These are phyloP conservation scores for Saksenaea oblongispora DNA, from an alignment of 371 early-diverging fungal genomes.

Conservation along the genomic window DNA sequence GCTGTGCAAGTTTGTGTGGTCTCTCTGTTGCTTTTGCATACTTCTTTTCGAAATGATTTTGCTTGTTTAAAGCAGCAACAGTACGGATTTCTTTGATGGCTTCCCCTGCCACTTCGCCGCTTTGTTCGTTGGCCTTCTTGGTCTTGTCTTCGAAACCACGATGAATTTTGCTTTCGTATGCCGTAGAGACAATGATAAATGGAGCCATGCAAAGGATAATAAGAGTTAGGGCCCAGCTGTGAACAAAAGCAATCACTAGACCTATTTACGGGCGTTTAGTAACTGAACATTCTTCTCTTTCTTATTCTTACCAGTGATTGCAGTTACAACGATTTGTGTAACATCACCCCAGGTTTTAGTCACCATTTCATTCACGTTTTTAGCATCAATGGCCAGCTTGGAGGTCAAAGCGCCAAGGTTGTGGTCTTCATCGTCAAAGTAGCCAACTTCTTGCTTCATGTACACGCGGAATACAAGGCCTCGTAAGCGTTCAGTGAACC, in stretches of 20 bases:
- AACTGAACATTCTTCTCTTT: neutral
- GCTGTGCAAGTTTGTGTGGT: slow-evolving; percentile 64
- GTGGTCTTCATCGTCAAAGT: slow-evolving; percentile 84
- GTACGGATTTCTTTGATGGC: slow-evolving; percentile 82
- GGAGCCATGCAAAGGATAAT: slow-evolving; percentile 52
- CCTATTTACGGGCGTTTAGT: slow-evolving; percentile 7
- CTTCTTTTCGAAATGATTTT: slow-evolving; percentile 58
- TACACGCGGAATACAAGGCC: slow-evolving; percentile 58
- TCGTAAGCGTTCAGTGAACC: slow-evolving; percentile 64
- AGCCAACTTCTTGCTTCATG: slow-evolving; percentile 83
- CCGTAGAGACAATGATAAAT: slow-evolving; percentile 33
- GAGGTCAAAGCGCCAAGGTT: slow-evolving; percentile 83
- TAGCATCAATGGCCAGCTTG: slow-evolving; percentile 83
- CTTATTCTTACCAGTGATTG: slow-evolving; percentile 19
- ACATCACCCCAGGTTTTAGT: slow-evolving; percentile 49
- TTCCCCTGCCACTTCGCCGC: slow-evolving; percentile 72
- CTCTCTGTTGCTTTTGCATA: slow-evolving; percentile 55
- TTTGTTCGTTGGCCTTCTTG: slow-evolving; percentile 58
- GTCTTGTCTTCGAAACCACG: slow-evolving; percentile 55
- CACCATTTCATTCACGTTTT: slow-evolving; percentile 67
- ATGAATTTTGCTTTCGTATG: slow-evolving; percentile 25
- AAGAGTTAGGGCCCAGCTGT: slow-evolving; percentile 53
- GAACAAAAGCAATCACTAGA: slow-evolving; percentile 38
- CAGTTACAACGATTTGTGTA: slow-evolving; percentile 45
- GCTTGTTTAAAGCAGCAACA: slow-evolving; percentile 72